Conservation (phyloP, 2,329 filamentous ascomycete genomes). For the Zopfia rhizophila region DNA sequence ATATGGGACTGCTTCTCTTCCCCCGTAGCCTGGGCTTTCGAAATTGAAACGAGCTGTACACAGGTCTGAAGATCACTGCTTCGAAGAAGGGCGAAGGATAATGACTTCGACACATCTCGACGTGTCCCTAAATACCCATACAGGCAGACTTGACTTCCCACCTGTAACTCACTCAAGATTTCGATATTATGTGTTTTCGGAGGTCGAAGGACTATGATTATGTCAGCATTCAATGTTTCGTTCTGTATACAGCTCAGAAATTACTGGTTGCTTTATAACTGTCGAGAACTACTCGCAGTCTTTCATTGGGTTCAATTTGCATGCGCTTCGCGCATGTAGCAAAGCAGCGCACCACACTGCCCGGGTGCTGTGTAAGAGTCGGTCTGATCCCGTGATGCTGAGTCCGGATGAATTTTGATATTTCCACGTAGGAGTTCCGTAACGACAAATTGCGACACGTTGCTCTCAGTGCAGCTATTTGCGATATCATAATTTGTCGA, state of each 20-base stretch:
- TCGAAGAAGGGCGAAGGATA: constrained; percentile 74
- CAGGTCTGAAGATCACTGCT: constrained; percentile 56
- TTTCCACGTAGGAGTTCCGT: constrained; percentile 44
- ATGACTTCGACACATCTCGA: constrained; percentile 72
- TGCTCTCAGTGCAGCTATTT: constrained; percentile 28
- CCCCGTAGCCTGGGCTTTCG: constrained; percentile 40
- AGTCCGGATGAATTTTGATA: constrained; percentile 44
- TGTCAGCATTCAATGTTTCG: background rate
- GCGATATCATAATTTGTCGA: constrained; percentile 32
- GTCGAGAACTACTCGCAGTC: constrained; percentile 35
- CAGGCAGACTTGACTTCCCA: constrained; percentile 59
- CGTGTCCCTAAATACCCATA: constrained; percentile 79
- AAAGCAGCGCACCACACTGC: constrained; percentile 27
- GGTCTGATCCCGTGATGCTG: constrained; percentile 41
- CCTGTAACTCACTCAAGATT: constrained; percentile 15
- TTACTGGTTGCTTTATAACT: constrained; percentile 46
- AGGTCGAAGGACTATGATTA: constrained; percentile 42
- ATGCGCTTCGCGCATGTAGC: constrained; percentile 7
- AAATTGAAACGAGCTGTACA: constrained; percentile 63
- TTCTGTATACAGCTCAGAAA: background rate
- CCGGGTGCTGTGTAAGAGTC: constrained; percentile 18
- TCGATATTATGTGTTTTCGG: constrained; percentile 53
- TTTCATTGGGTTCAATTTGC: constrained; percentile 25
- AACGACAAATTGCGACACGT: constrained; percentile 26
- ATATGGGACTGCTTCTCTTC: constrained; percentile 39